Base-by-base conservation (phyloP, 106 monocot genomes). In the Dioscorea dumetorum region DNA sequence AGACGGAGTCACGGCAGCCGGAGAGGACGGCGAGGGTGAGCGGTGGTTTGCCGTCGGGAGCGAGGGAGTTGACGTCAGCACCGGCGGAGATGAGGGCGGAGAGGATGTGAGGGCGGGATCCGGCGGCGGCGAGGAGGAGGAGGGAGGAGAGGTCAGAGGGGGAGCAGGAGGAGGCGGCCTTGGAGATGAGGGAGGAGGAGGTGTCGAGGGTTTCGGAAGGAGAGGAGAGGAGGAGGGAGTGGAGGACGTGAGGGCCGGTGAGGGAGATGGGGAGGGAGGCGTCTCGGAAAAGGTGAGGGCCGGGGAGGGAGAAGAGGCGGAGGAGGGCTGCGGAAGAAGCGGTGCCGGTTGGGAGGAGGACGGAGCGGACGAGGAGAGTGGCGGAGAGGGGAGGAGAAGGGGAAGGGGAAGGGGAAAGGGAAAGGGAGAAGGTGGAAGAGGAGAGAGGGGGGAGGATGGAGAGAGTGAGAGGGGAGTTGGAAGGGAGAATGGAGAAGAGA, bases 1-100 rank as follows among this genome's bases (percentile, higher is more conserved):
- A 32, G 16, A 70, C 79, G 50, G 74, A 24, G 13, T 69, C 69
- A 17, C 24, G 49, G 58, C 48, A 59, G 2, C 79, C 74, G 22
- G 79, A 62, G 20, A 69, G 50, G 64, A 79, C 74, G 17, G 79
- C 79, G 58, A 79, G 69, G 7, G 69, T 59, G 33, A 79, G 19
- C 4, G 63, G 67, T 21, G 73, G 59, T 24, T 63, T 24, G 5
- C 69, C 69, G 50, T 67, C 74, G 22, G 69, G 22, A 24, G 51
- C 50, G 49, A 57, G 69, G 49, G 48, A 4, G 64, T 33, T 24
- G 41, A 53, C 61, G 24, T 79, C 79, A 4, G 79, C 79, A 8
- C 79, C 79, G 79, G 74, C 73, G 63, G 21, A 6, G 31, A 79
- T 14, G 24, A 79, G 68, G 5, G 69, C 73, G 12, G 74, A 61